Evolutionary conservation across 2,329 filamentous ascomycete genomes (phyloP).

Genomic region (Diplodia mutila): DNA sequence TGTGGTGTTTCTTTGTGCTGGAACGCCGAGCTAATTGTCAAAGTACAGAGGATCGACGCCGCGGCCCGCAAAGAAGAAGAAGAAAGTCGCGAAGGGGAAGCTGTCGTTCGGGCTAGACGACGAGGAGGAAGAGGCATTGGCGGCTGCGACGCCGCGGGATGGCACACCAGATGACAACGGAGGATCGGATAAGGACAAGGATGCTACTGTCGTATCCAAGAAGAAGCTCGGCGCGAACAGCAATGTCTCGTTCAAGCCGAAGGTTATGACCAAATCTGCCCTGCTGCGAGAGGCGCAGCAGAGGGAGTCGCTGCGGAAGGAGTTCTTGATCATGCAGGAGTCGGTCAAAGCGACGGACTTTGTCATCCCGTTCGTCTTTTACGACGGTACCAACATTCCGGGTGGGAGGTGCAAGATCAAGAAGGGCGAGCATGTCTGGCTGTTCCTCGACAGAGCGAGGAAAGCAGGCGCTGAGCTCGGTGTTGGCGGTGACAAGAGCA

Average conservation of each 20-base stretch:
- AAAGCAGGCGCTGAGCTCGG: slow-evolving; percentile 86
- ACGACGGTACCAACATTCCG: slow-evolving; percentile 88
- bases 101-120: slow-evolving; percentile 74
- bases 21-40: slow-evolving; percentile 53
- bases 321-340: slow-evolving; percentile 83
- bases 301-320: slow-evolving; percentile 72
- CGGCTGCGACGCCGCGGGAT: slow-evolving; percentile 44
- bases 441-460: slow-evolving; percentile 87
- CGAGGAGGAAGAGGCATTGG: slow-evolving; percentile 58
- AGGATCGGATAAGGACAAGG: slow-evolving; percentile 35
- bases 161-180: slow-evolving; percentile 40
- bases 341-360: slow-evolving; percentile 88
- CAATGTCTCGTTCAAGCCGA: slow-evolving; percentile 67
- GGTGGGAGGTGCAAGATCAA: slow-evolving; percentile 83
- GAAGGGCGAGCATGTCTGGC: slow-evolving; percentile 91
- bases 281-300: slow-evolving; percentile 79
- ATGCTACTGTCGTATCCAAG: slow-evolving; percentile 48
- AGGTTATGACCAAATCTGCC: slow-evolving; percentile 74
- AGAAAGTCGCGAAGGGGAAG: slow-evolving; percentile 64
- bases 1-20: not conserved
- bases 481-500: slow-evolving; percentile 68
- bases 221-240: slow-evolving; percentile 64
- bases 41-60: slow-evolving; percentile 61
- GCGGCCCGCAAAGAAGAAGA: slow-evolving; percentile 60
- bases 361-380: slow-evolving; percentile 92